A percentile compares a stretch with the other conserved stretches of the same genome.
Evolutionary conservation across 495 filamentous ascomycete species (phyloP).

Genomic region (Hypoxylon trugodes): DNA sequence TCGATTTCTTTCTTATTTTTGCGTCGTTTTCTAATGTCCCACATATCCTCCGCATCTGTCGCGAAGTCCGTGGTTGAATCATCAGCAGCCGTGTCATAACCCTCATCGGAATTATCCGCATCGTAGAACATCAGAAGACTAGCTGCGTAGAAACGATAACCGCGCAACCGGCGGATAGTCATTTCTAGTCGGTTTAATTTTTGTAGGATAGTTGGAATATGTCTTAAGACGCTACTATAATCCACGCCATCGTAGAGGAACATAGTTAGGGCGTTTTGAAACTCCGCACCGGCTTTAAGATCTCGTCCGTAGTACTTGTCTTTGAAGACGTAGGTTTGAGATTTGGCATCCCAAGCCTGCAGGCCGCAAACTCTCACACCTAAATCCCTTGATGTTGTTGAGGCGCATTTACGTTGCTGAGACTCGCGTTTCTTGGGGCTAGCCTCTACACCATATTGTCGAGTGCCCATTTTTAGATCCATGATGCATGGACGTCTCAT

Average conservation of each 20-base stretch:
- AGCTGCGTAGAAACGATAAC: conserved; percentile 95
- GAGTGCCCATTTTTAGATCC: conserved; percentile 99
- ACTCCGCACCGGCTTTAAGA: conserved; percentile 87
- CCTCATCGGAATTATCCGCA: conserved; percentile 65
- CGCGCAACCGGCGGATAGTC: conserved; percentile 78
- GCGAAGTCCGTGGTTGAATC: conserved; percentile 58
- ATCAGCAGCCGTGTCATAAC: conserved; percentile 58
- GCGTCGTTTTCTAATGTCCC: conserved; percentile 45
- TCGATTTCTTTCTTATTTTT: conserved; percentile 68
- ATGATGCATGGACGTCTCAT: conserved; percentile 97
- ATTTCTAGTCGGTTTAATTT: conserved; percentile 83
- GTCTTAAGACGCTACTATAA: conserved; percentile 75
- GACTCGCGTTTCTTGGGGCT: conserved; percentile 90
- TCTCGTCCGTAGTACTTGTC: conserved; percentile 97
- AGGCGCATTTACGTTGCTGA: conserved; percentile 89
- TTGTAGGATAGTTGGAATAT: conserved; percentile 86
- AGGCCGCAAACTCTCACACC: conserved; percentile 95
- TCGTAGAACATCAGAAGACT: conserved; percentile 96
- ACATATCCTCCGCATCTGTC: conserved; percentile 59
- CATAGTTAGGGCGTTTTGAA: conserved; percentile 85
- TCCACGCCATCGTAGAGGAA: conserved; percentile 94
- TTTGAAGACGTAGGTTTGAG: conserved; percentile 83
- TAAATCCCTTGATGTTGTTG: conserved; percentile 88
- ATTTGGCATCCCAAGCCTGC: conserved; percentile 91
- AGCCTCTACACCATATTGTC: conserved; percentile 96